Percentiles rank a stretch among this genome's conserved stretches.
These are phyloP conservation scores for Zostera marina DNA, from an alignment of 116 monocot species.

Conservation along the genomic window DNA sequence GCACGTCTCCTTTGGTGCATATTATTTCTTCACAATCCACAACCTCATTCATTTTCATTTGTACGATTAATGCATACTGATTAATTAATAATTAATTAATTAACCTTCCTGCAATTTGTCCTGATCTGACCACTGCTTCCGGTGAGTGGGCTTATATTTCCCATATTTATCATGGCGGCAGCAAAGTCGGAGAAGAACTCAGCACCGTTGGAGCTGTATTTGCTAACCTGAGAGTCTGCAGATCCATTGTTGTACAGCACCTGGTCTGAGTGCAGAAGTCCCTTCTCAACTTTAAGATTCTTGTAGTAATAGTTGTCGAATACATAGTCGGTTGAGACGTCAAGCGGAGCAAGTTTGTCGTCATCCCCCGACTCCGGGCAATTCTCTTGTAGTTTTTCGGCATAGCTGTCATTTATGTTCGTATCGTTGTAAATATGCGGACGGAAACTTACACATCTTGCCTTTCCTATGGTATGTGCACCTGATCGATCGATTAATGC, in stretches of 20 bases:
- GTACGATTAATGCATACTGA: no score
- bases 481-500: conserved; percentile 16
- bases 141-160: conserved; percentile 27
- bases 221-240: conserved; percentile 29
- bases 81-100: conserved; percentile 10
- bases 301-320: conserved; percentile 36
- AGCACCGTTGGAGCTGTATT: conserved; percentile 16
- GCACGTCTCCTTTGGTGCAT: no score
- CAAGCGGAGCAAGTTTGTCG: conserved; percentile 24
- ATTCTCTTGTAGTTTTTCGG: conserved; percentile 1
- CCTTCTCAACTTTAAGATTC: conserved; percentile 28
- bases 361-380: conserved; percentile 27
- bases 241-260: conserved; percentile 43
- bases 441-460: conserved; percentile 37
- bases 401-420: conserved; percentile 29
- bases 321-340: conserved; percentile 8
- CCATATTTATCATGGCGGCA: conserved; percentile 44
- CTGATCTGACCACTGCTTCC: conserved; percentile 33
- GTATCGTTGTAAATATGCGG: conserved; percentile 50
- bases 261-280: conserved; percentile 74
- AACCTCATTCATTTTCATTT: no score
- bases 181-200: conserved; percentile 41
- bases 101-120: conserved; percentile 29
- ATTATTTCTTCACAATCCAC: no score
- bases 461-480: conserved; percentile 59